Evolutionary conservation across 805 yeast species (phyloP).

Genomic region (Spathaspora sp.): DNA sequence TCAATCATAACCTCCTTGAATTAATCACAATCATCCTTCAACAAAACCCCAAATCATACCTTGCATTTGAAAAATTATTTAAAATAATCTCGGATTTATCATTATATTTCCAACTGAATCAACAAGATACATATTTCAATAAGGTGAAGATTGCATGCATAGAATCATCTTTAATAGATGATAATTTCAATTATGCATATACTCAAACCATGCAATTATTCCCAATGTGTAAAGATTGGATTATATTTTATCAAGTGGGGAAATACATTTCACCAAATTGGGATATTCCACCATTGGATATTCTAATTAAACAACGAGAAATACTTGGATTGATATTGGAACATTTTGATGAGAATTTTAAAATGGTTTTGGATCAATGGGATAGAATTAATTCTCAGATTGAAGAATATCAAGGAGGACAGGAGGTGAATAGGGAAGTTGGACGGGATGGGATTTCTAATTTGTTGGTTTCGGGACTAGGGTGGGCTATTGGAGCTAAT

Average conservation of each 20-base stretch:
- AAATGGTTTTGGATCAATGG: slow-evolving; percentile 63
- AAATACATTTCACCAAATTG: slow-evolving; percentile 39
- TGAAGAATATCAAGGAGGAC: slow-evolving; percentile 9
- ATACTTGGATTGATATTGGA: slow-evolving; percentile 51
- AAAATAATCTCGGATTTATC: slow-evolving; percentile 39
- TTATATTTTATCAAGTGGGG: slow-evolving; percentile 70
- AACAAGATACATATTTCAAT: slow-evolving; percentile 19
- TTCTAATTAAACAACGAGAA: slow-evolving; percentile 48
- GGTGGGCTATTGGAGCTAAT: slow-evolving; percentile 62
- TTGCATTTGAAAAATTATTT: slow-evolving; percentile 39
- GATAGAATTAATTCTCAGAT: slow-evolving; percentile 41
- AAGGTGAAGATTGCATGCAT: slow-evolving; percentile 49
- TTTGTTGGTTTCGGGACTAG: slow-evolving; percentile 51
- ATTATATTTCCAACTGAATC: slow-evolving; percentile 25
- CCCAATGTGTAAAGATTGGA: slow-evolving; percentile 46
- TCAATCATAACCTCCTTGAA: slow-evolving; percentile 15
- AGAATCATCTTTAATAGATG: slow-evolving; percentile 61
- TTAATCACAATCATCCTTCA: slow-evolving; percentile 47
- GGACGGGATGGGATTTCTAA: slow-evolving; percentile 46
- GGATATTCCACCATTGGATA: slow-evolving; percentile 18
- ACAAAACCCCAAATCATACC: slow-evolving; percentile 50
- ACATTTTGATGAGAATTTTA: slow-evolving; percentile 39
- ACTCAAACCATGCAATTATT: slow-evolving; percentile 37
- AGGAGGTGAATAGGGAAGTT: neutral
- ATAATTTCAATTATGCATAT: slow-evolving; percentile 60